Base-by-base conservation (phyloP, 2,329 filamentous ascomycete species). In the Fusarium palustre region DNA sequence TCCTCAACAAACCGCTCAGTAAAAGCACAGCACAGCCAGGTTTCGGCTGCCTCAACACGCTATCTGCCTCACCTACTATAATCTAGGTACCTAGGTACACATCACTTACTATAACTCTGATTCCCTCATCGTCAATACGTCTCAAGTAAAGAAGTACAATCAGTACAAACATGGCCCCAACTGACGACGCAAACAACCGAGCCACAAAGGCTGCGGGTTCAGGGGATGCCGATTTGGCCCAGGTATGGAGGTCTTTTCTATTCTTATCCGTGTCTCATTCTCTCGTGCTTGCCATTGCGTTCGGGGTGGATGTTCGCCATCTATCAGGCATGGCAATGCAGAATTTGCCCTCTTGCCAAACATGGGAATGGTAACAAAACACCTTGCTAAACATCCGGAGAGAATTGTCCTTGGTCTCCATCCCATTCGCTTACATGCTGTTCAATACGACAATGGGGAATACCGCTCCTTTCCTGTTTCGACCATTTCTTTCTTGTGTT, bases 151-250 rank as follows among this genome's bases (percentile, higher is more conserved):
- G n/a, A 30, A 34, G 38, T 41, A 42, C 34, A 30, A 30, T 30
- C 28, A 53, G 25, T 45, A 33, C 42, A 59, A 45, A 43, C 28
- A 64, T 68, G 66, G 64, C 58, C 47, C 71, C 60, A 58, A 50
- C 53, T 28, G 55, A 67, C 22, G 47, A 50, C 22, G 52, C 61
- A 39, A 59, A 66, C 46, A 54, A 59, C 53, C 66, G 55, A 59
- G 47, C 66, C 53, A 54, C 61, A 41, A 50, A 69, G 57, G 57
- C 58, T 42, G 20, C 34, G 36, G 62, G 59, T 31, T 59, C 57
- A 55, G 70, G 67, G 67, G 72, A 72, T 53, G 66, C 70, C 59
- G 72, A 74, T 67, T 64, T 74, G 33, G 72, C 72, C 39, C 72
- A 74, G 59, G 72, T 74, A n/a, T n/a, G n/a, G n/a, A 39, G 68